These are phyloP conservation scores for Colletotrichum trifolii DNA, from an alignment of 2,329 filamentous ascomycete genomes.

Conservation along the genomic window DNA sequence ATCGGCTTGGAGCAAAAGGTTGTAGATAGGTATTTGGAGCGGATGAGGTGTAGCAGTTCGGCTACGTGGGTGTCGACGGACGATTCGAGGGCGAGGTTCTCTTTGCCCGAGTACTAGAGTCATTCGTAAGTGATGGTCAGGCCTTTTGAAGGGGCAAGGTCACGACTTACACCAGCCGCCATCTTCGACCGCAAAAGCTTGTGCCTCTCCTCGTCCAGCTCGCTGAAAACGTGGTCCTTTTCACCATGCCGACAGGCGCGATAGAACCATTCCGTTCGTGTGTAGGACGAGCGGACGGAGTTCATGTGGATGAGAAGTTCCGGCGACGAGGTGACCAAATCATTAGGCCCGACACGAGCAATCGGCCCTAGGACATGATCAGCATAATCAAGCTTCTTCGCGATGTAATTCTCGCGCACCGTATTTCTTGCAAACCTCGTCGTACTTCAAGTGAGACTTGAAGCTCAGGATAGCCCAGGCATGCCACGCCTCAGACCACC, in stretches of 20 bases:
- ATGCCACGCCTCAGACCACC: conserved; percentile 27
- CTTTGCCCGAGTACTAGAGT: conserved; percentile 57
- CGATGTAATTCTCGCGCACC: background rate
- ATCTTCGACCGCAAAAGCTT: conserved; percentile 53
- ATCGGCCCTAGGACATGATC: conserved; percentile 43
- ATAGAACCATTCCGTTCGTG: conserved; percentile 48
- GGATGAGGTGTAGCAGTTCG: conserved; percentile 57
- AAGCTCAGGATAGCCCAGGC: conserved; percentile 23
- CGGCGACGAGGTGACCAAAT: conserved; percentile 52
- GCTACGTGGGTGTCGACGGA: conserved; percentile 56
- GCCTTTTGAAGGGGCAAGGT: background rate
- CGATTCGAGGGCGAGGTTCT: conserved; percentile 54
- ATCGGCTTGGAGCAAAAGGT: conserved; percentile 45
- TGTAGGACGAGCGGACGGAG: conserved; percentile 49
- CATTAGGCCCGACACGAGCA: conserved; percentile 55
- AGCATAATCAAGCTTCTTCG: background rate
- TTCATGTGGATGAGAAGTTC: conserved; percentile 47
- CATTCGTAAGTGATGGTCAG: no score
- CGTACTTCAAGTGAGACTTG: conserved; percentile 32
- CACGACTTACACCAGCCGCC: conserved; percentile 45
- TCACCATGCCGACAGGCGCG: conserved; percentile 49
- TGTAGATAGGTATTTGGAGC: conserved; percentile 54
- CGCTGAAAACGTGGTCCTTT: conserved; percentile 50
- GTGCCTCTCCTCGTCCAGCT: conserved; percentile 49
- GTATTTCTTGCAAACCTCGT: conserved; percentile 29